phyloP scores from a whole-genome alignment of 2,329 filamentous ascomycete genomes.

The Trichoderma aggressivum region DNA sequence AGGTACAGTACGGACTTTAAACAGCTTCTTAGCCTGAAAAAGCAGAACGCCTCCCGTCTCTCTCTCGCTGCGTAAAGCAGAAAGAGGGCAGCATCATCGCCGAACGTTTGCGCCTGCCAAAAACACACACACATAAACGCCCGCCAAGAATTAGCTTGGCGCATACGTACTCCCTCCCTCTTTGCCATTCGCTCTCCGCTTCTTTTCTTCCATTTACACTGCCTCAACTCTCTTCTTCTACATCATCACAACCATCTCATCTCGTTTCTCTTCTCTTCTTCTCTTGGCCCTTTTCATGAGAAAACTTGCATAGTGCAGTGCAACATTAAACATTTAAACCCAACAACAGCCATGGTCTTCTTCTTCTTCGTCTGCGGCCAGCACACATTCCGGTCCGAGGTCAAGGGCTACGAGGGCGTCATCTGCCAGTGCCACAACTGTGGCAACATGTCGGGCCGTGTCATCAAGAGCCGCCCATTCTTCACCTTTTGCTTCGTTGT shows the following conservation, averaged over 20 bases:
- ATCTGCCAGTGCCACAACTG: slow-evolving; percentile 64
- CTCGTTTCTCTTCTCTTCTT: background rate
- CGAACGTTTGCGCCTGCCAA: background rate
- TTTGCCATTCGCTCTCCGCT: background rate
- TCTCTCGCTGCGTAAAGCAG: background rate
- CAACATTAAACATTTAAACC: no score
- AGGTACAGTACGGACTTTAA: background rate
- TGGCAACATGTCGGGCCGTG: slow-evolving; percentile 59
- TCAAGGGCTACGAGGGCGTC: slow-evolving; percentile 59
- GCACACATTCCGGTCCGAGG: slow-evolving; percentile 57
- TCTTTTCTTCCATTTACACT: background rate
- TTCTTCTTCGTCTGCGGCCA: slow-evolving; percentile 61
- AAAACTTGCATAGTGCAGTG: no score
- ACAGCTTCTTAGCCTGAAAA: background rate
- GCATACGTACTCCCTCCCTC: background rate
- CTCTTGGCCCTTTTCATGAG: background rate
- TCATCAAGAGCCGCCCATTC: slow-evolving; percentile 65
- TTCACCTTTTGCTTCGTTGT: slow-evolving; percentile 78
- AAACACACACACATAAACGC: background rate
- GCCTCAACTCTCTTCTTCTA: background rate
- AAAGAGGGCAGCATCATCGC: background rate
- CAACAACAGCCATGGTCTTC: slow-evolving; percentile 46
- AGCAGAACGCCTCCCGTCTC: background rate
- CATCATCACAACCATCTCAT: background rate
- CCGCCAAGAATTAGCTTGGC: background rate